A percentile compares a stretch with the other conserved stretches of the same genome.
Evolutionary conservation across 306 rosid species (phyloP).

Genomic region (Prosopis cineraria): DNA sequence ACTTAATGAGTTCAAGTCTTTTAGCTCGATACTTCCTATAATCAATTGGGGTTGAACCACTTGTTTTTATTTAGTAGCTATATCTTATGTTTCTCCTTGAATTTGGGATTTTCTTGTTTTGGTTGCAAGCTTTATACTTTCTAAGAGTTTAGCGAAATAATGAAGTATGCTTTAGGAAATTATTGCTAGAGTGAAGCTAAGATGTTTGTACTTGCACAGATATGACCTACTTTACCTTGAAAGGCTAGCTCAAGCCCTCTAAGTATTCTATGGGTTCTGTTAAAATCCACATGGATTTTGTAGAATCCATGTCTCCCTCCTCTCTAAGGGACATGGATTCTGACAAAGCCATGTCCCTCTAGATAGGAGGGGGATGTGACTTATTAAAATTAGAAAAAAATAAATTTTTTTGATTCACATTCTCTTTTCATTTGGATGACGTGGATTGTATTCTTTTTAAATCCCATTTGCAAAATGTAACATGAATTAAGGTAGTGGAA

Average conservation of each 20-base stretch:
- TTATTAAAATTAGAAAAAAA: no score
- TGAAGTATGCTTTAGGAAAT: background rate
- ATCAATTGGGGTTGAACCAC: background rate
- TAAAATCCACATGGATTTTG: no score
- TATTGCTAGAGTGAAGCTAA: background rate
- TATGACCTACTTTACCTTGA: constrained; percentile 9
- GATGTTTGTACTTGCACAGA: background rate
- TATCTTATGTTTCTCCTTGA: background rate
- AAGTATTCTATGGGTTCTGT: background rate
- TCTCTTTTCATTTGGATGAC: no score
- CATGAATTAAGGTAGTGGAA: no score
- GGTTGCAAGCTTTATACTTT: background rate
- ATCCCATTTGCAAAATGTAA: no score
- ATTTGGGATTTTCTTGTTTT: background rate
- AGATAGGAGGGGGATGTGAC: no score
- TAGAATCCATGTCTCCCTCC: no score
- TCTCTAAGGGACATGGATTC: no score
- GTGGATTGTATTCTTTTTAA: no score
- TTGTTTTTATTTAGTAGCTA: background rate
- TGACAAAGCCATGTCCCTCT: no score
- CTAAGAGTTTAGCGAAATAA: background rate
- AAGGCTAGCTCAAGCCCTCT: background rate
- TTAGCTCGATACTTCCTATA: background rate
- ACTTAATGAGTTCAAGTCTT: background rate
- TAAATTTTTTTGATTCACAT: no score